Percentiles rank a stretch among this genome's conserved stretches.
Evolutionary conservation across 352 stramenopile species (phyloP).

Genomic region (Peronospora belbahrii): DNA sequence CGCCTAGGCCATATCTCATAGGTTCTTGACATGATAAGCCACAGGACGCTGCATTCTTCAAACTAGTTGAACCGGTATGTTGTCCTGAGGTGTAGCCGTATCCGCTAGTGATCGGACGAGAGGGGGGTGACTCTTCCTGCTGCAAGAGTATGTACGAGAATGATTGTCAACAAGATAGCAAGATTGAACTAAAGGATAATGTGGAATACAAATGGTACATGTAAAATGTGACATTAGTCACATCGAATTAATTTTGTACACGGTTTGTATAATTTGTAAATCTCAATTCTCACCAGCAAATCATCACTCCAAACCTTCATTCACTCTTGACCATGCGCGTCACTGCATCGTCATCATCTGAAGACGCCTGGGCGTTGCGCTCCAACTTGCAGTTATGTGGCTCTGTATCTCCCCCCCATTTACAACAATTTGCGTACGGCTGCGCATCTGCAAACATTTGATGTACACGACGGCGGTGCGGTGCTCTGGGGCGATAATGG

Average conservation of each 20-base stretch:
- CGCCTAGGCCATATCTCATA: too few species aligned
- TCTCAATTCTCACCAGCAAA: neutral
- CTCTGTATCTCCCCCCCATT: slow-evolving; percentile 35
- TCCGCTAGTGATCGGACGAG: too few species aligned
- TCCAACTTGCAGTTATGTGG: slow-evolving; percentile 54
- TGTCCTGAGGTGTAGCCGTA: too few species aligned
- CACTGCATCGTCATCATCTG: slow-evolving; percentile 1
- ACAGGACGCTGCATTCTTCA: too few species aligned
- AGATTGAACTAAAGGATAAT: too few species aligned
- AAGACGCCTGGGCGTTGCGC: slow-evolving; percentile 48
- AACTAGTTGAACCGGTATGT: too few species aligned
- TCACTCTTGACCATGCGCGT: slow-evolving; percentile 2
- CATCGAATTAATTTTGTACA: neutral
- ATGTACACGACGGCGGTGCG: slow-evolving; percentile 47
- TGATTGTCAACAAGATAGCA: too few species aligned
- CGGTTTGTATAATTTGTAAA: slow-evolving; percentile 1
- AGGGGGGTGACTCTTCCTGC: too few species aligned
- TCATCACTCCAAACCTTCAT: slow-evolving; percentile 2
- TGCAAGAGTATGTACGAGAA: too few species aligned
- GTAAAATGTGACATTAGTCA: neutral
- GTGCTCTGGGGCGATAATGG: slow-evolving; percentile 40
- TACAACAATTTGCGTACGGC: slow-evolving; percentile 46
- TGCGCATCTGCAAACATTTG: slow-evolving; percentile 57
- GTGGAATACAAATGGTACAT: too few species aligned
- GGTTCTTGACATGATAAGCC: too few species aligned